Base-by-base conservation (phyloP, 1,139 yeast species). In the Candida tropicalis region DNA sequence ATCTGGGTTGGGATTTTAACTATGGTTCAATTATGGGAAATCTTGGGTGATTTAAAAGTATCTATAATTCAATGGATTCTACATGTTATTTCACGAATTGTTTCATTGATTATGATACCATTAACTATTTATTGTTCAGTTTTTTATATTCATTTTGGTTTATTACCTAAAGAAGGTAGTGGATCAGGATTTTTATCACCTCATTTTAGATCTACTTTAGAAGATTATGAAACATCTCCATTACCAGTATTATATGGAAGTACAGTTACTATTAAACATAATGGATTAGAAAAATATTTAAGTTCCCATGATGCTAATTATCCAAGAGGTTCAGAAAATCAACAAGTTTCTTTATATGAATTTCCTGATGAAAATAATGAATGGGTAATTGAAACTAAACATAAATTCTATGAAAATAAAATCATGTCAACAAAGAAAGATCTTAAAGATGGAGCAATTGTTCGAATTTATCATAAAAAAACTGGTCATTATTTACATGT, bases 261-360 rank as follows among this genome's bases (percentile, higher is more conserved):
- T 40, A 70, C 80, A 0, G 72, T 88, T 13, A 81, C 88, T 11
- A 53, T 88, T 12, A 79, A 88, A 51, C 95, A 87, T 59, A 55
- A 63, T n/a, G 69, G 72, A 13, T 61, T 84, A 24, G 86, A 85
- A 32, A 76, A 77, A 1, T 87, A 85, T 56, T 65, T 88, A 43
- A 90, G 86, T 54, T 84, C 95, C 0, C 88, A 85, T 55, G 66
- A 75, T 34, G 64, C 60, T 46, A 62, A 60, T 3, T 86, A 83
- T 57, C 70, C 69, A 29, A 60, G 73, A 0, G 87, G 87, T 0
- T 72, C 88, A 0, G 57, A 64, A 0, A 79, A 81, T 50, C 93
- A 87, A 57, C 87, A 85, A 59, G 91, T 87, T 6, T 76, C 91
- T 0, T 65, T 84, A 28, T 78, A 80, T 46, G 77, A 76, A 15